phyloP scores from a whole-genome alignment of 2,329 filamentous ascomycete genomes.

The Exophiala alcalophila region DNA sequence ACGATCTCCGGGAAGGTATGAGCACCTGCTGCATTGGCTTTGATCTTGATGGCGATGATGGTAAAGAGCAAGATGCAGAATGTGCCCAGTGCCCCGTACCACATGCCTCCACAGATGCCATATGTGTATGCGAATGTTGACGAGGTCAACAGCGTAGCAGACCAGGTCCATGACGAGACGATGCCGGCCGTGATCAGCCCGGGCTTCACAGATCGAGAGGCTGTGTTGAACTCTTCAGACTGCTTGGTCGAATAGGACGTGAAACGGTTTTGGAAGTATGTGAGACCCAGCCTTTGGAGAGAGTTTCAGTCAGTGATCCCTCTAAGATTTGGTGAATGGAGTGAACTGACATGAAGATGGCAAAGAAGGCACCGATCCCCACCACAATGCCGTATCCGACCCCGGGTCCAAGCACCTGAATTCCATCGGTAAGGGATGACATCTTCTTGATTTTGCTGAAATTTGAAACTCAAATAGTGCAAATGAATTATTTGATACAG shows the following conservation, averaged over 20 bases:
- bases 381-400: constrained; percentile 51
- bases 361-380: constrained; percentile 48
- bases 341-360: constrained; percentile 41
- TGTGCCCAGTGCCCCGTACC: constrained; percentile 66
- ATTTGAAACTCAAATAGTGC: too few relatives aligned
- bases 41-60: constrained; percentile 59
- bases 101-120: constrained; percentile 63
- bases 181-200: constrained; percentile 83
- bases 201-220: constrained; percentile 81
- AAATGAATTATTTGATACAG: too few relatives aligned
- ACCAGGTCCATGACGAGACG: constrained; percentile 83
- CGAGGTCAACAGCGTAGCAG: constrained; percentile 55
- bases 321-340: constrained; percentile 43
- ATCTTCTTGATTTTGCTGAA: too few relatives aligned
- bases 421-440: constrained; percentile 1
- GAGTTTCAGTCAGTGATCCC: not conserved
- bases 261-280: constrained; percentile 15
- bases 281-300: not conserved
- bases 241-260: constrained; percentile 63
- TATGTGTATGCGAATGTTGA: constrained; percentile 78
- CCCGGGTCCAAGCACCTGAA: constrained; percentile 30
- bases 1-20: constrained; percentile 73
- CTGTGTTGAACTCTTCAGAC: constrained; percentile 87
- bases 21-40: constrained; percentile 15
- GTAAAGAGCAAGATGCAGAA: constrained; percentile 86